A percentile compares a stretch with the other conserved stretches of the same genome.
These are phyloP conservation scores for Perkinsus marinus DNA, from an alignment of 169 alveolate genomes.

Conservation along the genomic window DNA sequence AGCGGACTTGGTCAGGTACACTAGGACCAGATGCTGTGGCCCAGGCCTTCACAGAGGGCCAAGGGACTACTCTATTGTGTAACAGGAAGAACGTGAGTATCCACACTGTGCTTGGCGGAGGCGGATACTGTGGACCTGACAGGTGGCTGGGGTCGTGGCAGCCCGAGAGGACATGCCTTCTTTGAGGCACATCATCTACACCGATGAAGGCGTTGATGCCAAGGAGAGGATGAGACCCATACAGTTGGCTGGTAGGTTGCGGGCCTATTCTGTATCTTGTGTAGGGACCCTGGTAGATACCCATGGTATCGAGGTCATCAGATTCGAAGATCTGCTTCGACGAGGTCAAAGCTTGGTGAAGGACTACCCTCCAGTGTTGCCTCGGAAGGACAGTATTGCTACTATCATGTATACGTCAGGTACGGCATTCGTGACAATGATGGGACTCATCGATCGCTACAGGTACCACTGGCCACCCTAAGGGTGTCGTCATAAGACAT, in stretches of 20 bases:
- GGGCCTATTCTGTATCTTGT: too few species aligned
- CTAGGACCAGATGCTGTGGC: background rate
- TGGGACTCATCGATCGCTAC: too few species aligned
- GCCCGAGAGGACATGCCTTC: background rate
- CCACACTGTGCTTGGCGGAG: too few species aligned
- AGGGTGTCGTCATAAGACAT: slow-evolving; percentile 64
- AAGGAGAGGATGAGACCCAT: too few species aligned
- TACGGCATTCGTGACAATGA: too few species aligned
- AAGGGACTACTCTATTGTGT: background rate
- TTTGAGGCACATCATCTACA: background rate
- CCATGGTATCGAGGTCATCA: background rate
- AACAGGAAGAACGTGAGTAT: background rate
- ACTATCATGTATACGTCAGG: slow-evolving; percentile 59
- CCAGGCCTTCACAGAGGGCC: background rate
- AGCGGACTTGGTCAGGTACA: too few species aligned
- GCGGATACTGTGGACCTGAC: too few species aligned
- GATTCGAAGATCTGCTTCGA: too few species aligned
- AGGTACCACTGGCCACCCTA: slow-evolving; percentile 81
- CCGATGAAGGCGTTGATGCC: background rate
- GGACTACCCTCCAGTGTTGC: too few species aligned
- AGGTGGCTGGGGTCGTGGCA: background rate
- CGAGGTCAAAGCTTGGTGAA: too few species aligned
- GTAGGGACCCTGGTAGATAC: background rate
- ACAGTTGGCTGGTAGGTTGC: too few species aligned
- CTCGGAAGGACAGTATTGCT: too few species aligned